Base-by-base conservation (phyloP, 163 green algal species). In the Botryococcus braunii region DNA sequence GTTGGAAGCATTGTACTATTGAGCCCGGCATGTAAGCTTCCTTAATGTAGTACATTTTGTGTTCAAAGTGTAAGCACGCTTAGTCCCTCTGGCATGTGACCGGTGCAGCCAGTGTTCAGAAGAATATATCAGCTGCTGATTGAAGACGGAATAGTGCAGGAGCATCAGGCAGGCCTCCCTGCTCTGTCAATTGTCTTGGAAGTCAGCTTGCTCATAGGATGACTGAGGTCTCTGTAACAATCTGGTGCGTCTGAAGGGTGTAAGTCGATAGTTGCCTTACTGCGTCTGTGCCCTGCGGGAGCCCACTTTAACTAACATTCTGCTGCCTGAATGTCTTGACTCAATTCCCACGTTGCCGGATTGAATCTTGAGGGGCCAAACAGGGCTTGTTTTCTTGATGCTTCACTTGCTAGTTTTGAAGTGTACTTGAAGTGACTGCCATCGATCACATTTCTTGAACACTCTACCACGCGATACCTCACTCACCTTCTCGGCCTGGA, bases 41-140 rank as follows among this genome's bases (percentile, higher is more conserved):
- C 13, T 35, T 25, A 25, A n/a, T 11, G 31, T 61, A 29, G 52
- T 27, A 61, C 13, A 61, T 27, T 37, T 25, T 27, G 23, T 1
- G 17, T 50, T 2, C 49, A 58, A 34, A 46, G 2, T 36, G 49
- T 34, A 4, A 6, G 1, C 7, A 41, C 27, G 31, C 8, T 2
- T 29, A n/a, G n/a, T n/a, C n/a, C n/a, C n/a, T 3, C 29, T 21
- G 29, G 4, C 50, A 43, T 55, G 17, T 32, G 11, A 29, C 7
- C n/a, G n/a, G n/a, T 58, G 68, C 72, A 82, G 76, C 73, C 62
- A 4, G 79, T 94, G 21, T 94, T 93, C 63, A 36, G 69, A 4
- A n/a, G 50, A 3, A 93, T 92, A 47, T 71, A 90, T 41, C 66
- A 86, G 11, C 52, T 55, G n/a, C 71, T 89, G 38, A 55, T 88